Conservation (phyloP, 2,329 filamentous ascomycete species). For the Hypoxylon sp. region DNA sequence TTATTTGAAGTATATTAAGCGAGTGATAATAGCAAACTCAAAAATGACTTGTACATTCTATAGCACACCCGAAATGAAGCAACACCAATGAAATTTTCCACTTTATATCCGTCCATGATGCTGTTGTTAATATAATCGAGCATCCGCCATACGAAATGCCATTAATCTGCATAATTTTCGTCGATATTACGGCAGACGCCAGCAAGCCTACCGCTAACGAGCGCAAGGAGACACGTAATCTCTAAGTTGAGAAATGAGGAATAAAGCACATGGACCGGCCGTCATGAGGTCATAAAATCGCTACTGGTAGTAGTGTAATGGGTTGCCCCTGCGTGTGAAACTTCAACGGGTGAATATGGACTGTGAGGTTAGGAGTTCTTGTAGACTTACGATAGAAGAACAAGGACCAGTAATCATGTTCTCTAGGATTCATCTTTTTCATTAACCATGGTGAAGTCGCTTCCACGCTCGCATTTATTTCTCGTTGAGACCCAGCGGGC, state of each 20-base stretch:
- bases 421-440: slow-evolving; percentile 9
- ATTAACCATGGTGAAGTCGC: slow-evolving; percentile 6
- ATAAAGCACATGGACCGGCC: background rate
- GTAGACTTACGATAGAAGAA: slow-evolving; percentile 9
- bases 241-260: background rate
- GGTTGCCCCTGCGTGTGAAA: background rate
- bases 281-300: slow-evolving; percentile 12
- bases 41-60: background rate
- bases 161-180: slow-evolving; percentile 4
- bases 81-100: background rate
- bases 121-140: background rate
- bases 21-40: background rate
- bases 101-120: background rate
- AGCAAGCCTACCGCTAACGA: slow-evolving; percentile 6
- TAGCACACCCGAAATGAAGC: background rate
- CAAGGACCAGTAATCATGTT: background rate
- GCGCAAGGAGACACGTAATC: background rate
- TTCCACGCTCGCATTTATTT: slow-evolving; percentile 11
- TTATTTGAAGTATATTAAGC: background rate
- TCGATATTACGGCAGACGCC: background rate
- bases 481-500: slow-evolving; percentile 33
- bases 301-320: background rate
- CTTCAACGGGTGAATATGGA: background rate
- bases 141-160: background rate
- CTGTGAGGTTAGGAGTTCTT: background rate